Conservation (phyloP, 257 asterid genomes). For the Henckelia pumila region DNA sequence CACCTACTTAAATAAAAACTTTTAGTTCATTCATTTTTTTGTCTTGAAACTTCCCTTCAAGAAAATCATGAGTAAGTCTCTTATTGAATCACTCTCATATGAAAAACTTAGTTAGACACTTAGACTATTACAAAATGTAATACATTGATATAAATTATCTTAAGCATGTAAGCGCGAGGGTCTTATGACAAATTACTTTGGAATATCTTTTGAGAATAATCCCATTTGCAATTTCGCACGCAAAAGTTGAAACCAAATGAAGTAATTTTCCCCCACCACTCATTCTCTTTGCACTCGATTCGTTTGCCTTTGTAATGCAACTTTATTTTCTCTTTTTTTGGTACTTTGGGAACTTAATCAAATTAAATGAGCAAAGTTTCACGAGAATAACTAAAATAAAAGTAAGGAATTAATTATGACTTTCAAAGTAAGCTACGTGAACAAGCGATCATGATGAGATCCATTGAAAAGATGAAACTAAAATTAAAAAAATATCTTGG, state of each 20-base stretch:
- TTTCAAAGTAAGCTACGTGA: conserved; percentile 6
- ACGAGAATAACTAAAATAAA: conserved; percentile 24
- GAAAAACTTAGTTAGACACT: too few relatives aligned
- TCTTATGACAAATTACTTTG: background rate
- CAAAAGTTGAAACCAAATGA: background rate
- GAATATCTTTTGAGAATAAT: background rate
- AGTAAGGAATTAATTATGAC: conserved; percentile 23
- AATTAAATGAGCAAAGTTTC: conserved; percentile 31
- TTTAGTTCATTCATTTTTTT: too few relatives aligned
- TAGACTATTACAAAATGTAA: too few relatives aligned
- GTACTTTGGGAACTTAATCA: conserved; percentile 24
- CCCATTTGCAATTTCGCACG: background rate
- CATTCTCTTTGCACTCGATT: conserved; percentile 8
- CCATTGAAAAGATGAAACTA: background rate
- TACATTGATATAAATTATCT: too few relatives aligned
- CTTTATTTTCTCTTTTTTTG: conserved; percentile 30
- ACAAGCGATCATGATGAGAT: background rate
- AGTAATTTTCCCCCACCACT: conserved; percentile 11
- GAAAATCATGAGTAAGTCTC: too few relatives aligned
- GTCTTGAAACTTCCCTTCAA: too few relatives aligned
- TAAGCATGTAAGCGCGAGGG: background rate
- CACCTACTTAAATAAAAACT: too few relatives aligned
- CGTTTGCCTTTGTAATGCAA: conserved; percentile 16
- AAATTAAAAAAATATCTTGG: conserved; percentile 18
- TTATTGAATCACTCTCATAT: too few relatives aligned